These are phyloP conservation scores for Rhypophila decipiens DNA, from an alignment of 495 filamentous ascomycete species.

Conservation along the genomic window DNA sequence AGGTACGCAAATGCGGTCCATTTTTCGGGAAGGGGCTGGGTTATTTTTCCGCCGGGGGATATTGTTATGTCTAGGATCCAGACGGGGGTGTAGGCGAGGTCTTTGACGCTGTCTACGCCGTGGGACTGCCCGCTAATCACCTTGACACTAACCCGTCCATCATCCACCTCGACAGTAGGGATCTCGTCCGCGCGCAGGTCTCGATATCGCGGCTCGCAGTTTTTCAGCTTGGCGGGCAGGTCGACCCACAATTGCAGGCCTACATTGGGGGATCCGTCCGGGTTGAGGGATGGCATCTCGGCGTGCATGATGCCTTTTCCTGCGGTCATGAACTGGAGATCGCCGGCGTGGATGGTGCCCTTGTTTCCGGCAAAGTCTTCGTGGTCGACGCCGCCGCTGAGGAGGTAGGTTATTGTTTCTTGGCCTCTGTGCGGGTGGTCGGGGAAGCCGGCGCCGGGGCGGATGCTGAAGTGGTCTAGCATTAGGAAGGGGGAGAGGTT, in stretches of 20 bases:
- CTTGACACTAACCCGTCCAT: constrained; percentile 70
- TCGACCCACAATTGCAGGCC: constrained; percentile 96
- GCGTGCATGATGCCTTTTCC: constrained; percentile 91
- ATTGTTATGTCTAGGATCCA: constrained; percentile 89
- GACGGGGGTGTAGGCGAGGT: constrained; percentile 90
- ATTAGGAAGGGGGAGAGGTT: constrained; percentile 94
- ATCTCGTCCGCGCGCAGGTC: constrained; percentile 75
- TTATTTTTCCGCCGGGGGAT: constrained; percentile 65
- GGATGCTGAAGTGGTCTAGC: constrained; percentile 89
- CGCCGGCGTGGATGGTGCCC: constrained; percentile 78
- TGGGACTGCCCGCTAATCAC: constrained; percentile 80
- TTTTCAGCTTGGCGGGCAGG: constrained; percentile 72
- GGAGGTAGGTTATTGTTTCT: constrained; percentile 88
- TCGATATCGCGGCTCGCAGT: constrained; percentile 85
- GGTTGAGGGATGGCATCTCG: constrained; percentile 84
- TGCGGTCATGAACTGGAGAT: constrained; percentile 97
- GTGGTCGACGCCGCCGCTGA: constrained; percentile 80
- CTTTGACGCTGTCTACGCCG: constrained; percentile 78
- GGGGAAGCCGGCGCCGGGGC: constrained; percentile 61
- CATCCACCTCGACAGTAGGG: constrained; percentile 60
- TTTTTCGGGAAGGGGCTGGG: constrained; percentile 66
- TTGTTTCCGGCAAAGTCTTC: constrained; percentile 91
- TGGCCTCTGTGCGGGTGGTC: constrained; percentile 40
- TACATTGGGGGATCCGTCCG: constrained; percentile 70
- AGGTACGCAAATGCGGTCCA: constrained; percentile 93